phyloP scores from a whole-genome alignment of 805 yeast genomes.

The Saccharomycopsis malanga region DNA sequence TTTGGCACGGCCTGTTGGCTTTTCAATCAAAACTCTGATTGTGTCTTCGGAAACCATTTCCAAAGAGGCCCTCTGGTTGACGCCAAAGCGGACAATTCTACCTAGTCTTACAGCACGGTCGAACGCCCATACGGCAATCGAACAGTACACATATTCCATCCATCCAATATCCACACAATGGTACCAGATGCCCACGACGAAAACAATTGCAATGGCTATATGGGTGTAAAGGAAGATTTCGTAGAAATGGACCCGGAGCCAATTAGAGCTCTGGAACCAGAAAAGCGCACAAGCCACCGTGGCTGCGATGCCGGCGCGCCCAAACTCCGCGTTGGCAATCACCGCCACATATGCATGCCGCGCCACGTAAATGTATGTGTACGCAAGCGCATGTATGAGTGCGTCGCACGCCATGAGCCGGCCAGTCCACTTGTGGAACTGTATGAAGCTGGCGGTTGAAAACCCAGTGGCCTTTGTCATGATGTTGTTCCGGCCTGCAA shows the following conservation, averaged over 20 bases:
- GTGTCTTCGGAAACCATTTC: conserved; percentile 33
- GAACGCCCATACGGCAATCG: conserved; percentile 61
- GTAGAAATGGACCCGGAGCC: conserved; percentile 48
- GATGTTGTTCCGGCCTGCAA: conserved; percentile 71
- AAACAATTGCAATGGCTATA: conserved; percentile 45
- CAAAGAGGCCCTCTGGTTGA: conserved; percentile 21
- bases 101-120: conserved; percentile 55
- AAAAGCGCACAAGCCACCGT: conserved; percentile 38
- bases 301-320: conserved; percentile 41
- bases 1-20: conserved; percentile 24
- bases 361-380: conserved; percentile 37
- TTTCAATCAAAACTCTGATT: conserved; percentile 39
- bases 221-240: conserved; percentile 58
- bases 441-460: conserved; percentile 50
- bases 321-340: conserved; percentile 41
- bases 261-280: conserved; percentile 41
- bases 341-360: not conserved
- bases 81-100: conserved; percentile 52
- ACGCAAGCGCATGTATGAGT: conserved; percentile 49
- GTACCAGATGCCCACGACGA: conserved; percentile 48
- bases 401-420: conserved; percentile 42
- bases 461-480: conserved; percentile 56
- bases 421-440: conserved; percentile 63
- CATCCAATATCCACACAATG: conserved; percentile 49
- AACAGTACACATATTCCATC: conserved; percentile 44